These are phyloP conservation scores for Auricularia auricula-judae DNA, from an alignment of 768 basidiomycete species.

Conservation along the genomic window DNA sequence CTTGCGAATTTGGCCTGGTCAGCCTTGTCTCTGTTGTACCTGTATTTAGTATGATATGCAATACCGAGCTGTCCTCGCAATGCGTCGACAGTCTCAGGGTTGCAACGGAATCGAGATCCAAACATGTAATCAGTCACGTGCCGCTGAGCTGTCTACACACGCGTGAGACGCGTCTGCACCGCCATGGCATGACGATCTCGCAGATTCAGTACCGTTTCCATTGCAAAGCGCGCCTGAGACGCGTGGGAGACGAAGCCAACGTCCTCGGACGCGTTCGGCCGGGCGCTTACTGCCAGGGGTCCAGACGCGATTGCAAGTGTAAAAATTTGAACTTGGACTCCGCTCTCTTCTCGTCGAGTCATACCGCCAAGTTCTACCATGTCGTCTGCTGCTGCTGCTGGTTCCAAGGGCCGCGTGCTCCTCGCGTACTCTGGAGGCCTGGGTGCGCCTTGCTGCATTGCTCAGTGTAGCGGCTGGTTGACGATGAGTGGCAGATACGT, in stretches of 20 bases:
- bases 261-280: neutral
- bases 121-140: no score
- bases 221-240: no score
- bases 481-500: constrained; percentile 58
- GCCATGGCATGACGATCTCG: no score
- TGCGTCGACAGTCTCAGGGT: no score
- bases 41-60: no score
- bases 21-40: no score
- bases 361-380: neutral
- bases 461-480: neutral
- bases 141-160: no score
- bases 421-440: constrained; percentile 98
- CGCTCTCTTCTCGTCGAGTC: neutral
- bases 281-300: neutral
- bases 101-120: no score
- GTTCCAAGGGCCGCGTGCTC: constrained; percentile 70
- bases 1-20: no score
- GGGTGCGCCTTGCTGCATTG: constrained; percentile 40
- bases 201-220: no score
- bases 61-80: no score
- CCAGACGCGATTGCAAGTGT: neutral
- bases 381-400: constrained; percentile 3
- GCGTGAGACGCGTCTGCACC: no score
- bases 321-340: neutral
- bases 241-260: neutral